These are phyloP conservation scores for Aspergillus bridgeri DNA, from an alignment of 495 filamentous ascomycete species.

Conservation along the genomic window DNA sequence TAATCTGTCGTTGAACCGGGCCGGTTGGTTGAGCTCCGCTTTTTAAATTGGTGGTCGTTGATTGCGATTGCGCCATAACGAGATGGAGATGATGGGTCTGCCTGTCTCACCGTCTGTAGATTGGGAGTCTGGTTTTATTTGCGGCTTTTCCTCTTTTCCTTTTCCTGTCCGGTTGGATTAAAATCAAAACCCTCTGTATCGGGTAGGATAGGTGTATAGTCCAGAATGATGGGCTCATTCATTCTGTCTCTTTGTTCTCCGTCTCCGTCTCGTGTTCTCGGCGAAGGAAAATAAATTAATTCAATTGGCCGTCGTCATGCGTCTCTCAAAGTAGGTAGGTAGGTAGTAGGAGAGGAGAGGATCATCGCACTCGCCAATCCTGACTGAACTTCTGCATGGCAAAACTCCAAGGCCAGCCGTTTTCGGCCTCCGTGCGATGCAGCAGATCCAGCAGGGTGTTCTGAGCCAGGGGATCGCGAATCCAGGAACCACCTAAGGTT, in stretches of 20 bases:
- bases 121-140: not conserved
- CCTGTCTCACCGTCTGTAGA: too few species aligned
- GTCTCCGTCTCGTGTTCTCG: not conserved
- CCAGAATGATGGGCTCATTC: not conserved
- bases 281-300: not conserved
- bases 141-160: not conserved
- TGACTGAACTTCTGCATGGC: constrained; percentile 15
- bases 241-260: not conserved
- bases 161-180: not conserved
- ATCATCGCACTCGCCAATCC: constrained; percentile 20
- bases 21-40: too few species aligned
- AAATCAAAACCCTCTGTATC: not conserved
- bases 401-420: constrained; percentile 27
- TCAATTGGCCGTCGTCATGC: not conserved
- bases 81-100: too few species aligned
- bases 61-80: too few species aligned
- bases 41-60: too few species aligned
- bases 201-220: not conserved
- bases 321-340: not conserved
- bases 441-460: constrained; percentile 22
- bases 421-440: constrained; percentile 22
- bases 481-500: constrained; percentile 32
- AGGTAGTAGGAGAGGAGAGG: not conserved
- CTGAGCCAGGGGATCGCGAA: constrained; percentile 22
- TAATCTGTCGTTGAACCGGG: not conserved